Evolutionary conservation across 1,139 yeast species (phyloP).

Genomic region (Pichia sorboxylosa): DNA sequence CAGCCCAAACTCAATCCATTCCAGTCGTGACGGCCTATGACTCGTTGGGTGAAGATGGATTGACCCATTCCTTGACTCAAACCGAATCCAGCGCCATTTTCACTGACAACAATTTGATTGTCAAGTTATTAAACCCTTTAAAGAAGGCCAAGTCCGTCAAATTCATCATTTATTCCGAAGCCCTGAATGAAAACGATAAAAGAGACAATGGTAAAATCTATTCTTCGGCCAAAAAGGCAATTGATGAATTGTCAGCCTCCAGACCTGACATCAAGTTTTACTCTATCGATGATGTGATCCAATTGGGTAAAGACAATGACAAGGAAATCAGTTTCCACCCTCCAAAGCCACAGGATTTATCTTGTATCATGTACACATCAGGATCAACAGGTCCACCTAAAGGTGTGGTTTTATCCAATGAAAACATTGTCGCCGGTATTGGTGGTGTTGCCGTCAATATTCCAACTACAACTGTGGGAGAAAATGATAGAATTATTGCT

Average conservation of each 20-base stretch:
- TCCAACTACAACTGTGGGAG: conserved; percentile 37
- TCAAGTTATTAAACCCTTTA: conserved; percentile 60
- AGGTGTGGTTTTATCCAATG: conserved; percentile 82
- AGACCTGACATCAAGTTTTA: conserved; percentile 70
- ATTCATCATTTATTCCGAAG: conserved; percentile 61
- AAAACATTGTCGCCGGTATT: conserved; percentile 68
- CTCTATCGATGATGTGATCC: conserved; percentile 54
- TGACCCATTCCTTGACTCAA: conserved; percentile 74
- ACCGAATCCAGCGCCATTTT: conserved; percentile 71
- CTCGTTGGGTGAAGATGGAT: conserved; percentile 86
- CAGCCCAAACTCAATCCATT: conserved; percentile 63
- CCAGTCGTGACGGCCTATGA: conserved; percentile 96
- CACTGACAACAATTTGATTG: conserved; percentile 67
- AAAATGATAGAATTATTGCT: conserved; percentile 63
- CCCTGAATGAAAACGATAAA: conserved; percentile 48
- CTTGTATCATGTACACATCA: conserved; percentile 96
- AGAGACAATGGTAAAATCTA: conserved; percentile 52
- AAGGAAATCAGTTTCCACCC: conserved; percentile 30
- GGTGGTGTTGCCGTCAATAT: conserved; percentile 71
- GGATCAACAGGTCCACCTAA: conserved; percentile 98
- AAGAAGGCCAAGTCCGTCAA: conserved; percentile 51
- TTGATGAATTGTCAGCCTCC: conserved; percentile 43
- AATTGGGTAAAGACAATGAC: conserved; percentile 40
- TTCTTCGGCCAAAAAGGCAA: conserved; percentile 42
- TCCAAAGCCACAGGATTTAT: conserved; percentile 63